Evolutionary conservation across 2,329 filamentous ascomycete species (phyloP), one percentile per base, ranked within the genome.

Genomic region (Conoideocrella luteorostrata): DNA sequence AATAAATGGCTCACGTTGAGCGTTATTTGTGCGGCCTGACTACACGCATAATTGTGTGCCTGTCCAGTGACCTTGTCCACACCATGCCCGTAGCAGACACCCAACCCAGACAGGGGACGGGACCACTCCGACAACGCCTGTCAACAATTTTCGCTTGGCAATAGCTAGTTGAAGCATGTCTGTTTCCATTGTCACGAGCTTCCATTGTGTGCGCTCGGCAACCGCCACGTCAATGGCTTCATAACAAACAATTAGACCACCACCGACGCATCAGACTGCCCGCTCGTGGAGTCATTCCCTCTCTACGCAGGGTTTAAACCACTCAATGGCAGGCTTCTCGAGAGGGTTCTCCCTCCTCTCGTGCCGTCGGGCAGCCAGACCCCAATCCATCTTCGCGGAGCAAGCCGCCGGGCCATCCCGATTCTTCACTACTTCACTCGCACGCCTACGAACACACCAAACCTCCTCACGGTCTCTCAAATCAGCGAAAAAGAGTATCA

Each of bases 321-420:
- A 28, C 42, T 23, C 23, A 38, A 65, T 65, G 62, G 59, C 62
- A 15, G 55, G 54, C 54, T 51, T 64, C 47, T 43, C 55, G 29
- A 52, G 61, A 41, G 57, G 59, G 47, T 50, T 63, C 46, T 47
- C 45, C 26, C 22, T 55, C 48, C 51, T 59, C 39, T 49, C 58
- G 24, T 53, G 55, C 42, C 44, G 56, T 35, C 56, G 54, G 41
- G 45, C 54, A 44, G 37, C 54, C 39, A 47, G 50, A 12, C 39
- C 45, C 20, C 50, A 45, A 49, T 24, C 43, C 38, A 21, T 53
- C 47, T 47, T 55, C 49, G 50, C 48, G 33, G 51, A 29, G 43
- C 52, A 32, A 36, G 50, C 38, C 52, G 50, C 44, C 35, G 24
- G 28, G 22, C 41, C 49, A 26, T 53, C 49, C 28, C 60, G 57